Base-by-base conservation (phyloP, 1,284 basidiomycete genomes). In the Ustilago curta region DNA sequence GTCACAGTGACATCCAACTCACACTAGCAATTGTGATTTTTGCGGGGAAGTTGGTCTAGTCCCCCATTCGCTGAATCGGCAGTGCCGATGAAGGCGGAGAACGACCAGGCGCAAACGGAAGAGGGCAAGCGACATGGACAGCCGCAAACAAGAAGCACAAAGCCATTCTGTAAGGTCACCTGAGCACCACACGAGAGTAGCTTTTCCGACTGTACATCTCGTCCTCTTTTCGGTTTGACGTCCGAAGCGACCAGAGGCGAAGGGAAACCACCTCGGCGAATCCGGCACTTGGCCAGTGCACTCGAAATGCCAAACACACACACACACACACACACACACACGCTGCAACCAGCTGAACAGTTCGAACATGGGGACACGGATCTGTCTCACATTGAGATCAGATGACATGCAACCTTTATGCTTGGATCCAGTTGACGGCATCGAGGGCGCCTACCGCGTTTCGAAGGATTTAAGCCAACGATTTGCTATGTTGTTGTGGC, bases 91-190 rank as follows among this genome's bases (percentile, higher is more conserved):
- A 37, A 37, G 35, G 14, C 35, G 16, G 35, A 32, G 29, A 5
- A 31, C n/a, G n/a, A 16, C 16, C 12, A 45, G 43, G 5, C 23
- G 44, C 44, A 18, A 44, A 14, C 1, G 42, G 27, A 7, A 27
- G 14, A 27, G 16, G 14, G 12, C 9, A 45, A 25, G 19, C 23
- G 23, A 42, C 7, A 19, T 42, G 40, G 40, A 37, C 35, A 37
- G 35, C 35, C 35, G 35, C 35, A 37, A 37, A 16, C 35, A 37
- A 37, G 35, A 37, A 16, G 12, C 4, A 37, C 11, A 37, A 37
- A 37, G 35, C 35, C n/a, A n/a, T n/a, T n/a, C n/a, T n/a, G 7
- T 37, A 21, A 9, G 44, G 47, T 48, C 47, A 48, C 18, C 47
- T 48, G 47, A 31, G 47, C 21, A n/a, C n/a, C n/a, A n/a, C 32